Conservation (phyloP, 495 filamentous ascomycete species). For the Hypoxylon fragiforme region DNA sequence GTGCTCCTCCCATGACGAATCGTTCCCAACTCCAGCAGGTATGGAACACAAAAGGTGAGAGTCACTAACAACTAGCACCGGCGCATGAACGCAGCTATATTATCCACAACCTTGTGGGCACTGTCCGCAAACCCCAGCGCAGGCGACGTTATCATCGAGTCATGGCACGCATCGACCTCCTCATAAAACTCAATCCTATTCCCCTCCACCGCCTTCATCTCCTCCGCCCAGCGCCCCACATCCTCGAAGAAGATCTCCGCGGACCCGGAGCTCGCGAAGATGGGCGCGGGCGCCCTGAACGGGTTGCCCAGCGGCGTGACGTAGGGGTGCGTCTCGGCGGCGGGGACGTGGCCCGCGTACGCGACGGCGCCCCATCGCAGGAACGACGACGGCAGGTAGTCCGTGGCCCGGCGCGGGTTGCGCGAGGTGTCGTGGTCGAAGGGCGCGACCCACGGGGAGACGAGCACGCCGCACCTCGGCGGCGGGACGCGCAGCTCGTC, state of each 20-base stretch:
- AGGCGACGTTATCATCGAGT: not conserved
- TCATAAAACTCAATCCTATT: conserved; percentile 13
- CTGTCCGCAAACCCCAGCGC: not conserved
- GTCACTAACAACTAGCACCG: not conserved
- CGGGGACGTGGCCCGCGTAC: conserved; percentile 2
- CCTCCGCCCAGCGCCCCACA: conserved; percentile 2
- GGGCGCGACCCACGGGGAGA: conserved; percentile 28
- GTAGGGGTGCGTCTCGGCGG: conserved; percentile 5
- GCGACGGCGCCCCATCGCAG: conserved; percentile 10
- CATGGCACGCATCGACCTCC: conserved; percentile 17
- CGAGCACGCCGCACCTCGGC: conserved; percentile 10
- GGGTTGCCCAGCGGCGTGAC: conserved; percentile 20
- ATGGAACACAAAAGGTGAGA: not conserved
- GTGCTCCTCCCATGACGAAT: too few relatives aligned
- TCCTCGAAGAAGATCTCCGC: conserved; percentile 10
- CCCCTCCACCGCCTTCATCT: conserved; percentile 9
- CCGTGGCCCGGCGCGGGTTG: conserved; percentile 2
- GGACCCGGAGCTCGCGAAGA: conserved; percentile 16
- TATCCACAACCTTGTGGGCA: not conserved
- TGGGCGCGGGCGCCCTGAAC: conserved; percentile 12
- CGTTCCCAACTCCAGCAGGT: not conserved
- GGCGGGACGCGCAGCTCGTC: not conserved
- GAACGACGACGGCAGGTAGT: conserved; percentile 19
- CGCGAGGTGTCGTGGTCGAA: conserved; percentile 1
- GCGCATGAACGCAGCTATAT: not conserved